Evolutionary conservation across 352 stramenopile genomes (phyloP), one percentile per base, ranked within the genome.

Genomic region (Albugo candida): DNA sequence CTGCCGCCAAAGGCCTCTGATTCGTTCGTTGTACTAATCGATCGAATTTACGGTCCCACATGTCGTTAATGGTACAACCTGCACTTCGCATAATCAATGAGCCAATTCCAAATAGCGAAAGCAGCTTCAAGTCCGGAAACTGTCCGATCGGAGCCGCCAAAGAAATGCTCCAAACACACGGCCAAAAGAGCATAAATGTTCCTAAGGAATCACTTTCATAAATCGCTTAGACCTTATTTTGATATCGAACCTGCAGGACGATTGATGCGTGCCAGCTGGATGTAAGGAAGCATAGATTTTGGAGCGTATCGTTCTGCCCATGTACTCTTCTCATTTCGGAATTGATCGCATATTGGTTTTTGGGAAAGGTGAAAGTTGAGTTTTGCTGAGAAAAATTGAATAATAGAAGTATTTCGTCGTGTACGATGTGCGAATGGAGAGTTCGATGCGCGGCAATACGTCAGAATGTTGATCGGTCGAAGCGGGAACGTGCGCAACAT

Each of bases 51-150:
- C 83, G 78, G 81, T 99, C 95, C 93, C 93, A 98, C 73, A 99
- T 96, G 65, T 99, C 95, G 63, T 99, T 99, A 61, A 99, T 98
- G 36, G 92, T 99, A 67, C 95, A 99, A 4, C 95, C 95, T 16
- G 84, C 84, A 56, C 92, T 88, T 27, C 94, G 75, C 95, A 99
- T 99, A 51, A 97, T 77, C 64, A 98, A 85, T 16, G 94, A 76
- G 13, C 95, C 95, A 4, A 76, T 74, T 20, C 64, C 81, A 50
- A 91, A 91, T 5, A 88, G 62, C 36, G 70, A 65, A 42, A 96
- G 61, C 40, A 95, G 67, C 35, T 64, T 58, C 36, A 83, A 35
- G 48, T 96, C 80, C 0, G 87, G 85, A 0, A 95, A 54, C 19
- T 73, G 52, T n/a, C 80, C 71, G 0, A 65, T 53, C 0, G 81